Conservation (phyloP, 2,329 filamentous ascomycete species). For the Lachnellula occidentalis region DNA sequence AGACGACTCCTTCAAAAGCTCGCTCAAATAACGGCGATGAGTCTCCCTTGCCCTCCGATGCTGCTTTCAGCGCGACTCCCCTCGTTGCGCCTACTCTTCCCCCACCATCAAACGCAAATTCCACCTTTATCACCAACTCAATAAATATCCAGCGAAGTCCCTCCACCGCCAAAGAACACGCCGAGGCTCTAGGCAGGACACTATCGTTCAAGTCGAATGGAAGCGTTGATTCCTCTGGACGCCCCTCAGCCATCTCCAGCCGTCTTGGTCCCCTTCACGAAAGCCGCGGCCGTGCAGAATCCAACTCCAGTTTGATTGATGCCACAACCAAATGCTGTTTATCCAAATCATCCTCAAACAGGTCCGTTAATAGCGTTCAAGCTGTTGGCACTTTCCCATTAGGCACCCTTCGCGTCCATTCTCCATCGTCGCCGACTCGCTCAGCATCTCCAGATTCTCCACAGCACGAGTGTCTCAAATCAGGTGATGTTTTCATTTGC, state of each 20-base stretch:
- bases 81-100: not conserved
- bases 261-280: slow-evolving; percentile 5
- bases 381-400: slow-evolving; percentile 35
- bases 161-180: slow-evolving; percentile 19
- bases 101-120: slow-evolving; percentile 4
- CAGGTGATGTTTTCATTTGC: slow-evolving; percentile 46
- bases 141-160: slow-evolving; percentile 22
- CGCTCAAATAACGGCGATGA: not conserved
- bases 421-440: slow-evolving; percentile 18
- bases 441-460: too few species aligned
- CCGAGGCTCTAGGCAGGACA: slow-evolving; percentile 17
- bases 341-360: slow-evolving; percentile 21
- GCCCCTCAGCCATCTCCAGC: slow-evolving; percentile 3
- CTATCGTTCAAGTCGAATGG: slow-evolving; percentile 22
- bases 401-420: slow-evolving; percentile 39
- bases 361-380: slow-evolving; percentile 30
- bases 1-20: slow-evolving; percentile 1
- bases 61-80: slow-evolving; percentile 14
- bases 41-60: slow-evolving; percentile 14
- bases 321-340: slow-evolving; percentile 13
- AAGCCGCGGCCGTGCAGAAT: slow-evolving; percentile 9
- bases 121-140: slow-evolving; percentile 25
- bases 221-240: slow-evolving; percentile 8
- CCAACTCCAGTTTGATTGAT: slow-evolving; percentile 10
- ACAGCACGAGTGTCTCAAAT: slow-evolving; percentile 26